A percentile compares a stretch with the other conserved stretches of the same genome.
Conservation (phyloP, 768 basidiomycete species). For the Suillus brevipes region DNA sequence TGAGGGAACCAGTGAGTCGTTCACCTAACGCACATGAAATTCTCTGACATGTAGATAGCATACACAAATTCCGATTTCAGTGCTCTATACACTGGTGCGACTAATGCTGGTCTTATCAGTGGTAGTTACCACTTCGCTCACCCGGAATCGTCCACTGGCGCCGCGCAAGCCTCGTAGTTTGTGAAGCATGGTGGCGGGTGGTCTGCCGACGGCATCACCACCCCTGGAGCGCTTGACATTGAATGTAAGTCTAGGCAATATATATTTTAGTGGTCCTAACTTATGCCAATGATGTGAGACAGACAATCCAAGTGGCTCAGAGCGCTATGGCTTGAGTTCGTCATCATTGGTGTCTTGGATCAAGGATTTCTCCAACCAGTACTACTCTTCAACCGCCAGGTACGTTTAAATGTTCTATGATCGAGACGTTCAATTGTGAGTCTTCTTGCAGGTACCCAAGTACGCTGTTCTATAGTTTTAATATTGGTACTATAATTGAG, state of each 20-base stretch:
- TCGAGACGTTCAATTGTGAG: neutral
- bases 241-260: slow-evolving; percentile 29
- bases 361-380: slow-evolving; percentile 54
- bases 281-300: neutral
- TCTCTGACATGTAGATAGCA: slow-evolving; percentile 16
- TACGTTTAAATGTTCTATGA: slow-evolving; percentile 21
- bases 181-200: slow-evolving; percentile 38
- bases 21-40: neutral
- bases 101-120: slow-evolving; percentile 34
- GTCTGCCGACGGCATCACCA: slow-evolving; percentile 38
- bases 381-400: slow-evolving; percentile 45
- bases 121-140: slow-evolving; percentile 40
- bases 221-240: slow-evolving; percentile 40
- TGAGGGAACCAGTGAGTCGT: slow-evolving; percentile 47
- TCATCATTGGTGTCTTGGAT: slow-evolving; percentile 59
- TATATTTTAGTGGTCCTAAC: neutral
- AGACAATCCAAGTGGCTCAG: slow-evolving; percentile 51
- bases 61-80: slow-evolving; percentile 40
- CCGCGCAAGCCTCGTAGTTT: slow-evolving; percentile 38
- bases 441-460: slow-evolving; percentile 8
- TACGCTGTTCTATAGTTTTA: neutral
- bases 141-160: slow-evolving; percentile 32
- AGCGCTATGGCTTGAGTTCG: slow-evolving; percentile 51
- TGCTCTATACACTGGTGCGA: slow-evolving; percentile 37
- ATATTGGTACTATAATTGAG: neutral